Conservation (phyloP, 441 rosid genomes). For the Biscutella laevigata region DNA sequence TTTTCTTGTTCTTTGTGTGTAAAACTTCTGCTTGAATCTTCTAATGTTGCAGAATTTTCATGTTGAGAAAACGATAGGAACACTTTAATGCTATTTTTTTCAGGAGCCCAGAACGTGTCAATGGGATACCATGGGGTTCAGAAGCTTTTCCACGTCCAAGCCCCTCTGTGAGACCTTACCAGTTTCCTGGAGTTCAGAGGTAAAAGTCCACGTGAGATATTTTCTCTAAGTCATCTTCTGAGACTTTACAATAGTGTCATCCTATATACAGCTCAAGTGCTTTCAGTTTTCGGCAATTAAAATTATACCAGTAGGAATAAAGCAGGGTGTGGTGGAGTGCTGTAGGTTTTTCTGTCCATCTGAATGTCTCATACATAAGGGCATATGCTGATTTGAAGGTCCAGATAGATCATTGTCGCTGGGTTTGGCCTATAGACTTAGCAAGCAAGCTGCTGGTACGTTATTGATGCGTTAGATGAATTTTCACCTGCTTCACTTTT, state of each 20-base stretch:
- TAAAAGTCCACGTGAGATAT: slow-evolving; percentile 1
- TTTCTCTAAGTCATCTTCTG: slow-evolving; percentile 1
- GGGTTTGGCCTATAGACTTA: slow-evolving; percentile 12
- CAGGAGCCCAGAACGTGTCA: slow-evolving; percentile 37
- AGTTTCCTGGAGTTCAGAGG: slow-evolving; percentile 32
- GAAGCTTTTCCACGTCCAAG: slow-evolving; percentile 31
- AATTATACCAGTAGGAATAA: slow-evolving; percentile 8
- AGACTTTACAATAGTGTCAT: background rate
- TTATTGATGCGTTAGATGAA: slow-evolving; percentile 12
- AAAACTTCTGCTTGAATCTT: background rate
- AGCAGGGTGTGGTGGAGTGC: slow-evolving; percentile 10
- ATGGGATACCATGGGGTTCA: slow-evolving; percentile 28
- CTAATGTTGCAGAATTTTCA: slow-evolving; percentile 10
- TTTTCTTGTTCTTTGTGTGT: background rate
- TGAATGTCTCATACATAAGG: background rate
- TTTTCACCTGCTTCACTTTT: slow-evolving; percentile 13
- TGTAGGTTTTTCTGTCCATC: slow-evolving; percentile 1
- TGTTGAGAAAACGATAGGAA: background rate
- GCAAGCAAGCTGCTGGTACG: slow-evolving; percentile 9
- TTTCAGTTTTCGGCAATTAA: slow-evolving; percentile 13
- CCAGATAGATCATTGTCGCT: background rate
- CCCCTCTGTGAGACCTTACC: slow-evolving; percentile 31
- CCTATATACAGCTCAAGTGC: slow-evolving; percentile 15
- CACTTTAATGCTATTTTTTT: slow-evolving; percentile 14
- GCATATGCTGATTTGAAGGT: slow-evolving; percentile 9